phyloP scores from a whole-genome alignment of 371 early-diverging fungal species.

The Batrachochytrium dendrobatidis region DNA sequence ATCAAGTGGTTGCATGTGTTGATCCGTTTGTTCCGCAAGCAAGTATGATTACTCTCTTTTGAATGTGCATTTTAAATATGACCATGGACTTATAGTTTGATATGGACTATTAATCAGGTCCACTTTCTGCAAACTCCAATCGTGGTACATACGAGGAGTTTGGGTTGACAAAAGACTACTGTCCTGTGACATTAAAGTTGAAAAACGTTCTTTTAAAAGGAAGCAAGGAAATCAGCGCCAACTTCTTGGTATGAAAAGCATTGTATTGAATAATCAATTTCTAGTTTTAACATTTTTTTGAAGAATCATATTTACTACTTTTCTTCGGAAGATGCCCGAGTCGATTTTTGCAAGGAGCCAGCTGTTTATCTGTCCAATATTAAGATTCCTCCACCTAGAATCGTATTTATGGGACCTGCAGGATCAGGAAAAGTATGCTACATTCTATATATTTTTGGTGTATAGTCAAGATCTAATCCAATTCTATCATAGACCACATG shows the following conservation, averaged over 20 bases:
- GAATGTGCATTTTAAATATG: neutral
- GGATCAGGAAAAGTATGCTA: conserved; percentile 19
- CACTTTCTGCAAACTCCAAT: neutral
- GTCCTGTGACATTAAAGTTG: conserved; percentile 34
- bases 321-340: conserved; percentile 27
- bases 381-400: conserved; percentile 35
- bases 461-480: neutral
- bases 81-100: neutral
- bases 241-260: conserved; percentile 29
- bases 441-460: neutral
- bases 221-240: conserved; percentile 18
- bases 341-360: conserved; percentile 32
- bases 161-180: conserved; percentile 39
- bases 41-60: conserved; percentile 10
- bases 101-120: neutral
- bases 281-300: neutral
- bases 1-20: conserved; percentile 19
- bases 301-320: conserved; percentile 32
- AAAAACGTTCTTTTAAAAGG: conserved; percentile 28
- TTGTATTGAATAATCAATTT: neutral
- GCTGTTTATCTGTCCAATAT: conserved; percentile 25
- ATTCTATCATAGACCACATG: conserved; percentile 11
- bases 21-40: conserved; percentile 43
- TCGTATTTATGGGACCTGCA: conserved; percentile 32
- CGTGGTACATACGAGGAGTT: conserved; percentile 13